Base-by-base conservation (phyloP, 495 filamentous ascomycete genomes). In the Achaetomiella virescens region DNA sequence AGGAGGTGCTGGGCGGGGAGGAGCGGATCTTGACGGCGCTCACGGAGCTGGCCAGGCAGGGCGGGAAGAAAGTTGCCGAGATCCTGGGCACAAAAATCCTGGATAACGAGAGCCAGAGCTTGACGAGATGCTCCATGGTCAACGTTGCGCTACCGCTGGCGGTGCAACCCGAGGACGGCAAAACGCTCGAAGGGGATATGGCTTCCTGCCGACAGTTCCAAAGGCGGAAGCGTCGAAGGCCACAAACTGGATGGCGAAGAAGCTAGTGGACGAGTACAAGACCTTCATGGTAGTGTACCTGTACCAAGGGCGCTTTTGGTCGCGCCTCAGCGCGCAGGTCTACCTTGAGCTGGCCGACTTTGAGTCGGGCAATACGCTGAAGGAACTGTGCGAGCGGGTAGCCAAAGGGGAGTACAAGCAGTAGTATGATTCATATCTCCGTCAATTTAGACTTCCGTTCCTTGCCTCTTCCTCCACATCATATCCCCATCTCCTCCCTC, bases 291-390 rank as follows among this genome's bases (percentile, higher is more conserved):
- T 84, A 0, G 61, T 88, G 8, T 82, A 79, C 48, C 69, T 70
- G 9, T 85, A 90, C 65, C 73, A 68, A 2, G 78, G 77, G 2
- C 70, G 70, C 25, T 75, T 81, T 63, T 96, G 87, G 88, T 77
- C 76, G 5, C 72, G 92, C 27, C 60, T 96, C 36, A 89, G 85
- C 66, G 89, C 78, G 12, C 89, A 96, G 78, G 75, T 89, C 0
- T 97, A 89, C 69, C 65, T 96, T 36, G 89, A 90, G 35, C 63
- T 81, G 50, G 75, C 75, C 1, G 90, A 96, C 72, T 95, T 95
- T 62, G 82, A 85, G 66, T 88, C 77, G 18, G 90, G 73, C 0
- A 57, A 72, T 41, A 68, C 78, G 31, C 63, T 95, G 62, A 80
- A 80, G 65, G 75, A 78, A 36, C 54, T 93, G 27, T 86, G 83